Base-by-base conservation (phyloP, 1,284 basidiomycete species). In the Meripilus lineatus region DNA sequence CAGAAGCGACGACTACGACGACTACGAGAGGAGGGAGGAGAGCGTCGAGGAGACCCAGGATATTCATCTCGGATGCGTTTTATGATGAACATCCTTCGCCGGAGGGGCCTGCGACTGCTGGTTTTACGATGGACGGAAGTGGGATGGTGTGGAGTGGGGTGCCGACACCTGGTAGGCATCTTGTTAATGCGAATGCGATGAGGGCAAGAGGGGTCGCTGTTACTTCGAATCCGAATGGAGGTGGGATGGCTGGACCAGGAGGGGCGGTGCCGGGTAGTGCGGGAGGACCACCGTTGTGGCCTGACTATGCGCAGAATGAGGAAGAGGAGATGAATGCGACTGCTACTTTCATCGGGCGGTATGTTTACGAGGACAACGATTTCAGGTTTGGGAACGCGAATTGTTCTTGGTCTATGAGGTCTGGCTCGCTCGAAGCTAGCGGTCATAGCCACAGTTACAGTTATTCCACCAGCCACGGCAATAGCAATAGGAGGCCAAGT, bases 41-140 rank as follows among this genome's bases (percentile, higher is more conserved):
- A 44, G 21, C 25, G 30, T 17, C 38, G 46, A 44, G 53, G 38
- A 51, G 51, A 18, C 56, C 60, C 10, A 50, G 52, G 20, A 75
- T 80, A 30, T 69, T 80, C 42, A 75, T 85, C 22, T 84, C 81
- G 3, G 77, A 74, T 3, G 78, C 79, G 0, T 79, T 75, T 58
- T 82, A 74, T 50, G 81, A 84, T 50, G 69, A 71, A 13, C 68
- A 79, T 35, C 71, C 74, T 4, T 66, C 66, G 0, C 68, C 78
- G 3, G 79, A 80, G 45, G 77, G 74, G 1, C 75, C 74, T 7
- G 74, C 72, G 7, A 77, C 70, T 1, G 66, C 66, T 15, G 66
- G 71, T 32, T 55, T 58, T 8, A 8, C 18, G 8, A 10, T 8
- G 10, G 34, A 11, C 8, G 10, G 10, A 10, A 30, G 28, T 15